Evolutionary conservation across 2,329 filamentous ascomycete genomes (phyloP), one percentile per base, ranked within the genome.

Genomic region (Didymellaceae sp.): DNA sequence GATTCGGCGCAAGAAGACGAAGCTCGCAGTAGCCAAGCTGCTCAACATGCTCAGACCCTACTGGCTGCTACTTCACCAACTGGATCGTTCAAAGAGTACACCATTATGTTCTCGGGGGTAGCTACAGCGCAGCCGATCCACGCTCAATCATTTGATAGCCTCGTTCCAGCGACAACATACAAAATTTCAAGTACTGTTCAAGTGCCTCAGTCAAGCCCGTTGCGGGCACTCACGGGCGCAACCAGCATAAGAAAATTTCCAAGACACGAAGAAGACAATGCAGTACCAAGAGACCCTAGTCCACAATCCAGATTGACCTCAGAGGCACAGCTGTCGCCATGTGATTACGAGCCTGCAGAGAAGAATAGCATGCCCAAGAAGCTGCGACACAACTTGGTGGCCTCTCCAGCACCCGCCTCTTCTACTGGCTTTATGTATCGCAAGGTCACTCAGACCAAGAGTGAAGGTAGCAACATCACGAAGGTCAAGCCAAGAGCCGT

Each of bases 391-490:
- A 21, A 61, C 28, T 40, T 57, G 17, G 44, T 65, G 4, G 57
- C 67, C 9, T 68, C 66, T 10, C 64, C 63, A 10, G 57, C 48
- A 8, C 57, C 50, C 7, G 55, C 48, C 13, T 63, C 65, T 9
- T 68, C 68, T 1, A 63, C 49, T 13, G 65, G 66, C 4, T 69
- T 70, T 37, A 30, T 38, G 5, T 68, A 69, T 43, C 60, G 61
- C 18, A 70, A 59, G 52, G 24, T 61, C 3, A 55, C 53, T 18
- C 42, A 51, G 16, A 22, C 52, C 7, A 62, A 55, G 25, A 14
- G 37, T 5, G 57, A 41, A 4, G 31, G 37, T 5, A 45, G 21
- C 22, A 51, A 47, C 30, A 21, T 39, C 7, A 18, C 26, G 7
- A 65, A 57, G 22, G 35, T 40, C 9, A 66, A 60, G 18, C 57